Conservation (phyloP, 208 protist species). For the Acanthamoeba castellanii region DNA sequence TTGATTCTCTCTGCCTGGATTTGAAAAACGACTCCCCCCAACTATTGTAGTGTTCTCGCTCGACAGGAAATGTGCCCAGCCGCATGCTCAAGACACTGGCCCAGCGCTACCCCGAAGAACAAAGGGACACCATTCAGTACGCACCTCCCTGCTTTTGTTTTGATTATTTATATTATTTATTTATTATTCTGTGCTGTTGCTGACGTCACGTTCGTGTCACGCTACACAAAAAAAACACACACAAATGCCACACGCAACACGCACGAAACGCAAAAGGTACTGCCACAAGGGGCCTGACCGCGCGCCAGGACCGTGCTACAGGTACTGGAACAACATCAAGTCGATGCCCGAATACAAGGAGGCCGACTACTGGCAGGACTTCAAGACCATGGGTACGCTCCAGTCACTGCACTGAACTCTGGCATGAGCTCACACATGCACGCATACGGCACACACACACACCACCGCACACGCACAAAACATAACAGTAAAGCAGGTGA, state of each 20-base stretch:
- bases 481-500: slow-evolving; percentile 16
- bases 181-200: neutral
- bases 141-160: neutral
- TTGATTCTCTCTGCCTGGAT: neutral
- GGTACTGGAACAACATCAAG: slow-evolving; percentile 69
- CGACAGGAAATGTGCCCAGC: slow-evolving; percentile 26
- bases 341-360: slow-evolving; percentile 42
- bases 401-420: neutral
- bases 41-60: neutral
- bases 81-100: slow-evolving; percentile 67
- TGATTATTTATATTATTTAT: neutral
- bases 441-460: neutral
- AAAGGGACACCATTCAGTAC: slow-evolving; percentile 17
- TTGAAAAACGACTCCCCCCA: no score
- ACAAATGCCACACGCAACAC: no score
- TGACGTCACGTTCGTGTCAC: neutral
- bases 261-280: neutral
- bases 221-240: no score
- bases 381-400: slow-evolving; percentile 52
- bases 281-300: slow-evolving; percentile 43
- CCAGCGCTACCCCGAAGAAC: slow-evolving; percentile 46
- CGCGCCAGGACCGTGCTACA: slow-evolving; percentile 46
- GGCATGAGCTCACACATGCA: no score
- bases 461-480: no score
- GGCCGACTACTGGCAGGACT: slow-evolving; percentile 57